Conservation (phyloP, 768 basidiomycete species). For the Suillus occidentalis region DNA sequence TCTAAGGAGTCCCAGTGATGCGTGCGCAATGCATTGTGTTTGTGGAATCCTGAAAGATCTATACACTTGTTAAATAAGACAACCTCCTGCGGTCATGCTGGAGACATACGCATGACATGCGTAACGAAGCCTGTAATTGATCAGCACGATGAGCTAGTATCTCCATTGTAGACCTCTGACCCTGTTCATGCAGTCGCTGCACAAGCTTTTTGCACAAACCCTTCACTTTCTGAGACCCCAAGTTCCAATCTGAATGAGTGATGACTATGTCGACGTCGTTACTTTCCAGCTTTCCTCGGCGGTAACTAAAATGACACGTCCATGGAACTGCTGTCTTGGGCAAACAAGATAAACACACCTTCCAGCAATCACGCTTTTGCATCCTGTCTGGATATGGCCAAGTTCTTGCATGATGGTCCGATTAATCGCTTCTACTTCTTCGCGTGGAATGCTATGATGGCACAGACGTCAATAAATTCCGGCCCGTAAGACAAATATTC, state of each 20-base stretch:
- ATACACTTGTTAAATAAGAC: not conserved
- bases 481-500: not conserved
- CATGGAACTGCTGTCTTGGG: not conserved
- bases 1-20: slow-evolving; percentile 81
- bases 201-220: slow-evolving; percentile 64
- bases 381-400: slow-evolving; percentile 60
- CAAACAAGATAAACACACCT: slow-evolving; percentile 49
- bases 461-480: not conserved
- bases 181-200: slow-evolving; percentile 52
- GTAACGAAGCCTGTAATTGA: slow-evolving; percentile 61
- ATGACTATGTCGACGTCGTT: slow-evolving; percentile 92
- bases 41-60: slow-evolving; percentile 65
- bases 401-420: slow-evolving; percentile 66
- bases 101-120: slow-evolving; percentile 74
- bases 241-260: slow-evolving; percentile 57
- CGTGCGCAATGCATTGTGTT: slow-evolving; percentile 51
- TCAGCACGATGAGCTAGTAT: not conserved
- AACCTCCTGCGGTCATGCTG: not conserved
- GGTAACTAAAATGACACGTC: slow-evolving; percentile 51
- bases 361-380: slow-evolving; percentile 74
- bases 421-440: slow-evolving; percentile 81
- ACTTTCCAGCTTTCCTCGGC: slow-evolving; percentile 77
- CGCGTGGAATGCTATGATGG: slow-evolving; percentile 60
- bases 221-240: slow-evolving; percentile 49
- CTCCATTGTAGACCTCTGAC: slow-evolving; percentile 35